Percentiles rank a stretch among this genome's conserved stretches.
Evolutionary conservation across 345 rosid species (phyloP).

Genomic region (Populus pruinosa): DNA sequence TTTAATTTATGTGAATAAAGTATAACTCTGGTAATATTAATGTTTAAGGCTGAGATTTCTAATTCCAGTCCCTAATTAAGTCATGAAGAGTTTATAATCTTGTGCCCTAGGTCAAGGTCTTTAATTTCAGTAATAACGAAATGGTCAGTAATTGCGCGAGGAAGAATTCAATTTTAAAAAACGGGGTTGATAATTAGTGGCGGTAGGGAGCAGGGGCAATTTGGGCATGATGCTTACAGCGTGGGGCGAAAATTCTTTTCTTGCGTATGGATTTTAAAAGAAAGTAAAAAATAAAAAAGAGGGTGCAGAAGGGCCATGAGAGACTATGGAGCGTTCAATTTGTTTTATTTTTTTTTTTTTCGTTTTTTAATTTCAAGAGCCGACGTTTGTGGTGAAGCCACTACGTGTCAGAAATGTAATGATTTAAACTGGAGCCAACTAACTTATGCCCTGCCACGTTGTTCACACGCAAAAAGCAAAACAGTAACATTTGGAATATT

Average conservation of each 20-base stretch:
- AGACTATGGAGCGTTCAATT: too few species aligned
- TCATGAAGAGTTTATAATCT: neutral
- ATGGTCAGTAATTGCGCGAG: neutral
- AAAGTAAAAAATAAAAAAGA: neutral
- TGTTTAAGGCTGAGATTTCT: neutral
- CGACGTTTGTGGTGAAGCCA: conserved; percentile 18
- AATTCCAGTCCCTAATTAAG: neutral
- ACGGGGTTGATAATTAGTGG: neutral
- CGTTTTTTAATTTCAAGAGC: neutral
- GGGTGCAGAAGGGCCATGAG: too few species aligned
- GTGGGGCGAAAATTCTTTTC: neutral
- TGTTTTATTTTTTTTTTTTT: neutral
- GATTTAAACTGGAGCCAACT: neutral
- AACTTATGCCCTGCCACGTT: conserved; percentile 6
- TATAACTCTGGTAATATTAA: too few species aligned
- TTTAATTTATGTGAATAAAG: too few species aligned
- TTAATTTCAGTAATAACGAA: too few species aligned
- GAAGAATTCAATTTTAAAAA: neutral
- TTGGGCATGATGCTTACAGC: neutral
- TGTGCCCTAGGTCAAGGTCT: neutral
- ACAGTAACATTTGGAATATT: neutral
- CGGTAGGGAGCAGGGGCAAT: neutral
- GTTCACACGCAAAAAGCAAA: neutral
- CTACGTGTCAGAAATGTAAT: conserved; percentile 17
- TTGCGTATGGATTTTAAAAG: neutral